These are phyloP conservation scores for Penicilliopsis zonata DNA, from an alignment of 495 filamentous ascomycete genomes.

Conservation along the genomic window DNA sequence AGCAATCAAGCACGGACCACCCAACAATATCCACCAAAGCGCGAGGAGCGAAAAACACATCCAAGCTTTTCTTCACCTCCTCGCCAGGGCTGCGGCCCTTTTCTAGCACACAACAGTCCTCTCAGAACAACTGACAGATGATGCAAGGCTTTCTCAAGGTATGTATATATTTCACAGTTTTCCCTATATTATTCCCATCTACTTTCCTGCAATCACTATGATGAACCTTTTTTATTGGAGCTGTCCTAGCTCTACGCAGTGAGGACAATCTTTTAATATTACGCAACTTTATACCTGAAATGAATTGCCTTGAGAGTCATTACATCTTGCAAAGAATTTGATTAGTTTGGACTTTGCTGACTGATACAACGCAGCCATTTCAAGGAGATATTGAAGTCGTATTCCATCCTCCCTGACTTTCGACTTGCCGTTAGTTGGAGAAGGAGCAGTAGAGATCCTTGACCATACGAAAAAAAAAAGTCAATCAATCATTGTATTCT, in stretches of 20 bases:
- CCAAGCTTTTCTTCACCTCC: constrained; percentile 9
- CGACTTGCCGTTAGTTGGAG: no score
- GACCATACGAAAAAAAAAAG: no score
- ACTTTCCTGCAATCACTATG: constrained; percentile 22
- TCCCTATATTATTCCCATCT: constrained; percentile 1
- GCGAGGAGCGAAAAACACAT: neutral
- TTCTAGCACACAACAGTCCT: constrained; percentile 2
- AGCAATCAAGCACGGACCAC: neutral
- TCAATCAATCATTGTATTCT: no score
- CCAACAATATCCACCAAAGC: neutral
- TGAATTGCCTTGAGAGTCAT: constrained; percentile 5
- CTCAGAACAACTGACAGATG: constrained; percentile 7
- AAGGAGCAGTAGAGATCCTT: no score
- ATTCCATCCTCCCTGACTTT: constrained; percentile 27
- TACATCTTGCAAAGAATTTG: no score
- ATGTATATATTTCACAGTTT: constrained; percentile 7
- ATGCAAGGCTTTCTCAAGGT: constrained; percentile 28
- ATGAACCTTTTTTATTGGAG: constrained; percentile 83
- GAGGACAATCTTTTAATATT: constrained; percentile 39
- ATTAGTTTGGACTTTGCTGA: constrained; percentile 11
- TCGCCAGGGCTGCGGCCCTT: constrained; percentile 29
- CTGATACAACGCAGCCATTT: constrained; percentile 14
- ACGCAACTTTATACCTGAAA: constrained; percentile 27
- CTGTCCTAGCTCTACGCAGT: constrained; percentile 75
- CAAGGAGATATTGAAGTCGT: constrained; percentile 27